Conservation (phyloP, 371 early-diverging fungal species). For the Mortierella sp. region DNA sequence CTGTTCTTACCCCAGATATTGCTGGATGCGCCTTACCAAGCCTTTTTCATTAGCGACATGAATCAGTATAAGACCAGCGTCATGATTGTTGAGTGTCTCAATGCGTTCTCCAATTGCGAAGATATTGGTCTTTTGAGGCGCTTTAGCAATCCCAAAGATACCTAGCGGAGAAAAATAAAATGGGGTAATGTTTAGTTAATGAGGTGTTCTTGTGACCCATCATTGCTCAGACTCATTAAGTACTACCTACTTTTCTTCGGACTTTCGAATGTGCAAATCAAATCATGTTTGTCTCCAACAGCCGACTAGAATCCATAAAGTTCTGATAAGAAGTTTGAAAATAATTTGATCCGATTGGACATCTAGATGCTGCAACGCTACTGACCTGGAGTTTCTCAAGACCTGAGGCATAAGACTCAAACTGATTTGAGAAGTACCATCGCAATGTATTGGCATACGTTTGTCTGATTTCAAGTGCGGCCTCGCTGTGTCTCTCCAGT, state of each 20-base stretch:
- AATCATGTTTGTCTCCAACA: slow-evolving; percentile 82
- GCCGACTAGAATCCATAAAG: slow-evolving; percentile 57
- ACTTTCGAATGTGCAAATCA: slow-evolving; percentile 87
- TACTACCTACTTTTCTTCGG: slow-evolving; percentile 61
- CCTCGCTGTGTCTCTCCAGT: slow-evolving; percentile 88
- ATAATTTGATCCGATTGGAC: background rate
- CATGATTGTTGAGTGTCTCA: slow-evolving; percentile 73
- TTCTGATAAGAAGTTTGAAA: background rate
- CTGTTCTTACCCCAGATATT: background rate
- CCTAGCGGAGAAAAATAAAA: slow-evolving; percentile 39
- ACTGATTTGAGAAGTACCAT: slow-evolving; percentile 88
- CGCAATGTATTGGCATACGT: slow-evolving; percentile 85
- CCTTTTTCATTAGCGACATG: slow-evolving; percentile 85
- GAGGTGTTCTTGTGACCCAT: background rate
- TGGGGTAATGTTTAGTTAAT: too few species aligned
- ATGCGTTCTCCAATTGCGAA: slow-evolving; percentile 80
- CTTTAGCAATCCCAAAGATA: slow-evolving; percentile 68
- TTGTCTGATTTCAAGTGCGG: slow-evolving; percentile 85
- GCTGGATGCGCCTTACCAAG: slow-evolving; percentile 56
- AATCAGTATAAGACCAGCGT: slow-evolving; percentile 82
- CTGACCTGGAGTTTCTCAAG: slow-evolving; percentile 78
- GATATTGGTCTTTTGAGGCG: slow-evolving; percentile 77
- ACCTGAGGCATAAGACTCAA: slow-evolving; percentile 85
- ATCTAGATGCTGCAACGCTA: background rate
- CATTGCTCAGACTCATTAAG: background rate